Percentiles rank a stretch among this genome's conserved stretches.
phyloP scores from a whole-genome alignment of 306 rosid genomes.

The Dalbergia cochinchinensis region DNA sequence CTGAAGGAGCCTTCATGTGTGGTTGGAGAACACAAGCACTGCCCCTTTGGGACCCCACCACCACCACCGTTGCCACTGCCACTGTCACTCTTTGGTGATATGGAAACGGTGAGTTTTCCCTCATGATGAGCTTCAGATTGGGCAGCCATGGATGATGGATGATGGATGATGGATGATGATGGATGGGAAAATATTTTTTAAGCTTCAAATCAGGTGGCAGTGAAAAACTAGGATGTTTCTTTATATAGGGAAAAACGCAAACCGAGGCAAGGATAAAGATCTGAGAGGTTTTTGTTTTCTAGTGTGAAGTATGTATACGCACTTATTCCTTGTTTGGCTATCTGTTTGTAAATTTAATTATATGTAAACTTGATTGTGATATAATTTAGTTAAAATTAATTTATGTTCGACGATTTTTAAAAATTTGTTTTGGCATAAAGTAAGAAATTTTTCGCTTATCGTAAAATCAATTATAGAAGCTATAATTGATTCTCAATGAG shows the following conservation, averaged over 20 bases:
- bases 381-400: no score
- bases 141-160: conserved; percentile 63
- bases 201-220: conserved; percentile 10
- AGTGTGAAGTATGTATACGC: background rate
- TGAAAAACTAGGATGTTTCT: background rate
- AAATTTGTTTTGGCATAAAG: no score
- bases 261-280: background rate
- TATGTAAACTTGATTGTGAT: no score
- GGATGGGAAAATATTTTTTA: conserved; percentile 11
- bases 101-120: conserved; percentile 52
- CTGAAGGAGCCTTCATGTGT: conserved; percentile 88
- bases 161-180: conserved; percentile 39
- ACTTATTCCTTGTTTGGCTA: no score
- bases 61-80: conserved; percentile 38
- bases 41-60: conserved; percentile 55
- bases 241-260: background rate
- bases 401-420: no score
- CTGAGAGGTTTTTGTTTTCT: background rate
- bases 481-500: no score
- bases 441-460: no score
- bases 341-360: no score
- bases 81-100: conserved; percentile 62
- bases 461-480: no score
- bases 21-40: conserved; percentile 91
- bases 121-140: conserved; percentile 24